A percentile compares a stretch with the other conserved stretches of the same genome.
These are phyloP conservation scores for Raphanus hybrid DNA, from an alignment of 441 rosid genomes.

Conservation along the genomic window DNA sequence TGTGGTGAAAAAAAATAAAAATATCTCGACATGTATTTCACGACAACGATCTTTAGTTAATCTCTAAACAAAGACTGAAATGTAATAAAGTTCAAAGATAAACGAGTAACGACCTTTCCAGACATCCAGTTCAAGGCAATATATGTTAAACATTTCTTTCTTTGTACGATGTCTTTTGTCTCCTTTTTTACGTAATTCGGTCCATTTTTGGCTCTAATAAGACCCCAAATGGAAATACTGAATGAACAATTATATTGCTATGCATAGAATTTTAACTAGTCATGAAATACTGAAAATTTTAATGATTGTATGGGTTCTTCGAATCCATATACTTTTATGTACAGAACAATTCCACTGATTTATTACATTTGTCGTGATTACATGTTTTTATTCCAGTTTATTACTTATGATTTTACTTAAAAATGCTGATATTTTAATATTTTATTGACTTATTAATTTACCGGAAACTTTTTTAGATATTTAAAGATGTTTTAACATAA, in stretches of 20 bases:
- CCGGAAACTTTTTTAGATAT: no score
- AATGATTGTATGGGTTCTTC: no score
- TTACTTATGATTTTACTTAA: no score
- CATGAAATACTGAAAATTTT: no score
- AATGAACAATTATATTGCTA: background rate
- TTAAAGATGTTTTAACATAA: no score
- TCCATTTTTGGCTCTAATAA: background rate
- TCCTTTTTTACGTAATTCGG: background rate
- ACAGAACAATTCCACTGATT: no score
- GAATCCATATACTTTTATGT: no score
- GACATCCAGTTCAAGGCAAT: background rate
- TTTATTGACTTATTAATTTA: no score
- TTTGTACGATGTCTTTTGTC: background rate
- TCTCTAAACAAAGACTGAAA: background rate
- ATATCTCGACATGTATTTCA: background rate
- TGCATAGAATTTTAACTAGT: no score
- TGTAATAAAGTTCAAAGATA: background rate
- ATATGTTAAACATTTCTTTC: background rate
- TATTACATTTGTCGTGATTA: no score
- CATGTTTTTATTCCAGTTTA: no score
- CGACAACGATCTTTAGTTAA: background rate
- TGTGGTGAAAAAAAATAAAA: background rate
- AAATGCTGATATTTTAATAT: no score
- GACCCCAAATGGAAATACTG: background rate
- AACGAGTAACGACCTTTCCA: background rate